A percentile compares a stretch with the other conserved stretches of the same genome.
phyloP scores from a whole-genome alignment of 805 yeast genomes.

The Torulaspora quercuum region DNA sequence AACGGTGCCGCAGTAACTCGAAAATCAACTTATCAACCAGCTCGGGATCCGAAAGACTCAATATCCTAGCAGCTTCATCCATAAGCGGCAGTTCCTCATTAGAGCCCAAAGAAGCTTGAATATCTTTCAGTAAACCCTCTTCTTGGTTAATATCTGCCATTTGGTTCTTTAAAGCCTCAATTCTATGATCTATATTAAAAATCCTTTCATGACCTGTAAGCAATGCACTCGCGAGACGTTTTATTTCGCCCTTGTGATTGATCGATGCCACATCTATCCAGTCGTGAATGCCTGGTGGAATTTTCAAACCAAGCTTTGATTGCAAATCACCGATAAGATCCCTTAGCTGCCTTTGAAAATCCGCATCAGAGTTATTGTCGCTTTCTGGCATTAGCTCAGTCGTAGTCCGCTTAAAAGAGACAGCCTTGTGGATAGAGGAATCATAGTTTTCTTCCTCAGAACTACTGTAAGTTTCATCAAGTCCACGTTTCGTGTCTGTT shows the following conservation, averaged over 20 bases:
- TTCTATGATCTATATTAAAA: constrained; percentile 10
- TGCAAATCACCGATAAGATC: constrained; percentile 6
- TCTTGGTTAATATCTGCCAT: constrained; percentile 7
- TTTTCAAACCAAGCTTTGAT: constrained; percentile 1
- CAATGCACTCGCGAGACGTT: constrained; percentile 2
- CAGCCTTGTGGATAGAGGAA: constrained; percentile 3
- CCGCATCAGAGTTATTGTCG: neutral
- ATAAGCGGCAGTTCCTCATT: neutral
- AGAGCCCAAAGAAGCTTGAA: constrained; percentile 1
- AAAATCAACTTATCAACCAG: constrained; percentile 21
- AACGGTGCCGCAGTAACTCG: constrained; percentile 10
- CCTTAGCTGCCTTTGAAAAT: constrained; percentile 3
- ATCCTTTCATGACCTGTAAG: constrained; percentile 1
- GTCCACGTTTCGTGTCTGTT: constrained; percentile 29
- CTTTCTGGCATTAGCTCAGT: constrained; percentile 2
- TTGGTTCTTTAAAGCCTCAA: constrained; percentile 7
- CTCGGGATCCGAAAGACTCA: constrained; percentile 20
- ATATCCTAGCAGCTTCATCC: constrained; percentile 9
- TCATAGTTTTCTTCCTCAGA: constrained; percentile 18
- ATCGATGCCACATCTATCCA: neutral
- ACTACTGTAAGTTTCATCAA: constrained; percentile 15
- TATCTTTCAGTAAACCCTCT: constrained; percentile 5
- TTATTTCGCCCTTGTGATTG: constrained; percentile 2
- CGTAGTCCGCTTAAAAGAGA: constrained; percentile 15
- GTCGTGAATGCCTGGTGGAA: constrained; percentile 5